Percentiles rank a stretch among this genome's conserved stretches.
Evolutionary conservation across 768 basidiomycete genomes (phyloP).

Genomic region (Lactarius trivialis): DNA sequence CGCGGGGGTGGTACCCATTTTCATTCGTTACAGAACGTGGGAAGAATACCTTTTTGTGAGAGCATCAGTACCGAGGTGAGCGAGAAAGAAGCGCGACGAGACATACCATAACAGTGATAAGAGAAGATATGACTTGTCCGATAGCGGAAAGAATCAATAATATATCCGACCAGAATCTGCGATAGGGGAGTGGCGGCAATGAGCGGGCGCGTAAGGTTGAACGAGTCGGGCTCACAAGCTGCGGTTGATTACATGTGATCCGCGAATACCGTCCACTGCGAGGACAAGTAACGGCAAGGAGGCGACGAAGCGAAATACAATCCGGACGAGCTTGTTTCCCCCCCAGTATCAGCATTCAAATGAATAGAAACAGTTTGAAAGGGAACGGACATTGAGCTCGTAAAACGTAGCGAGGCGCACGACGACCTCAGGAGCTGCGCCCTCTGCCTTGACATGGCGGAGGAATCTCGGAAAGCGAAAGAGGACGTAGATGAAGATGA

Average conservation of each 20-base stretch:
- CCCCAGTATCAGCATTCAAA: background rate
- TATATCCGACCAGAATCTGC: slow-evolving; percentile 42
- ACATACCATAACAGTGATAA: slow-evolving; percentile 70
- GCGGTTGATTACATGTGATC: slow-evolving; percentile 42
- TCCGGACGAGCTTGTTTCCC: slow-evolving; percentile 51
- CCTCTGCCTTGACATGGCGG: slow-evolving; percentile 59
- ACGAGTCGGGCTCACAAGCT: slow-evolving; percentile 24
- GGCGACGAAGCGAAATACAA: slow-evolving; percentile 71
- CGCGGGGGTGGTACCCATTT: slow-evolving; percentile 50
- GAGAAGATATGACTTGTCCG: slow-evolving; percentile 73
- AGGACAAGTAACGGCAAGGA: slow-evolving; percentile 62
- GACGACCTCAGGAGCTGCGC: slow-evolving; percentile 69
- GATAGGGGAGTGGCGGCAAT: no score
- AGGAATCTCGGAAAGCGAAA: slow-evolving; percentile 67
- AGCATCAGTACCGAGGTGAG: background rate
- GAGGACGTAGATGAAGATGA: slow-evolving; percentile 68
- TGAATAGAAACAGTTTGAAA: background rate
- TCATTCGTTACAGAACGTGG: slow-evolving; percentile 65
- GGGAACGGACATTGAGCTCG: slow-evolving; percentile 60
- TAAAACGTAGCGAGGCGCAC: slow-evolving; percentile 69
- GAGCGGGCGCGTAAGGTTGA: background rate
- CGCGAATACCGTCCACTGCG: slow-evolving; percentile 55
- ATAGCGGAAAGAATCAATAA: slow-evolving; percentile 65
- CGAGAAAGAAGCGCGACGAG: background rate
- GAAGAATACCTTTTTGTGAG: slow-evolving; percentile 62